A percentile compares a stretch with the other conserved stretches of the same genome.
Conservation (phyloP, 2,329 filamentous ascomycete species). For the Aspergillus sp. region DNA sequence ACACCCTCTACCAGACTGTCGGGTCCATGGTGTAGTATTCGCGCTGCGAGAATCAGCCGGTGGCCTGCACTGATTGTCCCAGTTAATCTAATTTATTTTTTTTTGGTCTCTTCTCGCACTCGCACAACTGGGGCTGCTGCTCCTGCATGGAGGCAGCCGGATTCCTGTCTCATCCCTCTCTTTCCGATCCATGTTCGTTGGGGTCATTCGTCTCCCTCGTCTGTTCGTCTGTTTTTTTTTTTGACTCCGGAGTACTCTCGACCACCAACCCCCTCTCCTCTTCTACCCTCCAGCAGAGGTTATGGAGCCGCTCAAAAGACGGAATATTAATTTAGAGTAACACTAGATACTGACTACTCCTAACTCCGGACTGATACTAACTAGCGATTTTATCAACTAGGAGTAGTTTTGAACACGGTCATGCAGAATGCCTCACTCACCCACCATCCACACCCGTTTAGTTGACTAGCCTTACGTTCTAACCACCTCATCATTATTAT, state of each 20-base stretch:
- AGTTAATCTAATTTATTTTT: constrained; percentile 15
- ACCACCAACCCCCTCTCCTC: background rate
- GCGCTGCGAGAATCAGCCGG: constrained; percentile 18
- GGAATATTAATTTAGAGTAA: no score
- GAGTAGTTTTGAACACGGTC: no score
- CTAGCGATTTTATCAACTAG: no score
- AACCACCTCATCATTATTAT: no score
- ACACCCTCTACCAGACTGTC: constrained; percentile 30
- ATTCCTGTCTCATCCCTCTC: background rate
- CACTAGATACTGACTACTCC: no score
- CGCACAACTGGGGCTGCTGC: background rate
- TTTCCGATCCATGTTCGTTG: background rate
- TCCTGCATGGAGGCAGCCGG: background rate
- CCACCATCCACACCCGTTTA: no score
- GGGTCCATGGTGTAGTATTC: constrained; percentile 25
- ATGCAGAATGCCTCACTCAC: no score
- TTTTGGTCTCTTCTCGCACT: background rate
- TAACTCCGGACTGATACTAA: no score
- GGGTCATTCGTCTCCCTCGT: background rate
- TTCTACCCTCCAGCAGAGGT: no score
- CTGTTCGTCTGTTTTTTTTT: background rate
- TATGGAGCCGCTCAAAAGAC: no score
- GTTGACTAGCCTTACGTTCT: no score
- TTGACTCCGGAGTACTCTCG: background rate
- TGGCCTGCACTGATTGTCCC: constrained; percentile 12